A percentile compares a stretch with the other conserved stretches of the same genome.
These are phyloP conservation scores for Kwoniella pini DNA, from an alignment of 768 basidiomycete species.

Conservation along the genomic window DNA sequence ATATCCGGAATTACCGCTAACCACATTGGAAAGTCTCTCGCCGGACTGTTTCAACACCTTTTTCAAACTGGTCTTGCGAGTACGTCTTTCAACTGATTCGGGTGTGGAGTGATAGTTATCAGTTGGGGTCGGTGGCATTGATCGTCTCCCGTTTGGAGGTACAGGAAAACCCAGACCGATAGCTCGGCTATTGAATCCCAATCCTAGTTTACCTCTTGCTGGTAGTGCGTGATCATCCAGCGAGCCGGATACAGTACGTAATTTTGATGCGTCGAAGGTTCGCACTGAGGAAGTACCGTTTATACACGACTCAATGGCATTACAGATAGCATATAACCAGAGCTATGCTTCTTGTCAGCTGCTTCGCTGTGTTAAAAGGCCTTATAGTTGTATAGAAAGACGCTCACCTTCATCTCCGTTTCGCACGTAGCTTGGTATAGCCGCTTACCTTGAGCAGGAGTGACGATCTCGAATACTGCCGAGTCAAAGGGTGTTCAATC, in stretches of 20 bases:
- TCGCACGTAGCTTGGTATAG: slow-evolving; percentile 53
- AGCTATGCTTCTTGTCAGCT: too few species aligned
- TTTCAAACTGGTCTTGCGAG: slow-evolving; percentile 42
- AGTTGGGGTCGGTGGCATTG: slow-evolving; percentile 31
- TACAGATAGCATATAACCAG: slow-evolving; percentile 54
- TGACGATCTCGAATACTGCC: slow-evolving; percentile 53
- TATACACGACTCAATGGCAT: slow-evolving; percentile 53
- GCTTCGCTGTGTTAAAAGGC: too few species aligned
- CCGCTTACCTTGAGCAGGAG: slow-evolving; percentile 47
- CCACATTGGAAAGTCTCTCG: slow-evolving; percentile 32
- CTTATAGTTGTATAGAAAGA: too few species aligned
- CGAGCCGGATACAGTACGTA: slow-evolving; percentile 41
- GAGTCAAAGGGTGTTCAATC: background rate
- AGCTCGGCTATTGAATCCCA: slow-evolving; percentile 19
- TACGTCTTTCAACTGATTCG: slow-evolving; percentile 18
- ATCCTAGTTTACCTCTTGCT: slow-evolving; percentile 21
- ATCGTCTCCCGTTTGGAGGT: slow-evolving; percentile 15
- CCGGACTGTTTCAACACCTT: slow-evolving; percentile 37
- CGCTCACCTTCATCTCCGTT: slow-evolving; percentile 50
- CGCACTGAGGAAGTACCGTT: slow-evolving; percentile 52
- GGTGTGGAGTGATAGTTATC: background rate
- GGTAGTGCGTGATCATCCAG: slow-evolving; percentile 47
- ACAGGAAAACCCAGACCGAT: slow-evolving; percentile 28
- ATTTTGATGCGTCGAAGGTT: slow-evolving; percentile 45
- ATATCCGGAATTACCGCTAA: slow-evolving; percentile 12